Percentiles rank a stretch among this genome's conserved stretches.
Evolutionary conservation across 2,329 filamentous ascomycete species (phyloP).

Genomic region (Chaetothyriales sp.): DNA sequence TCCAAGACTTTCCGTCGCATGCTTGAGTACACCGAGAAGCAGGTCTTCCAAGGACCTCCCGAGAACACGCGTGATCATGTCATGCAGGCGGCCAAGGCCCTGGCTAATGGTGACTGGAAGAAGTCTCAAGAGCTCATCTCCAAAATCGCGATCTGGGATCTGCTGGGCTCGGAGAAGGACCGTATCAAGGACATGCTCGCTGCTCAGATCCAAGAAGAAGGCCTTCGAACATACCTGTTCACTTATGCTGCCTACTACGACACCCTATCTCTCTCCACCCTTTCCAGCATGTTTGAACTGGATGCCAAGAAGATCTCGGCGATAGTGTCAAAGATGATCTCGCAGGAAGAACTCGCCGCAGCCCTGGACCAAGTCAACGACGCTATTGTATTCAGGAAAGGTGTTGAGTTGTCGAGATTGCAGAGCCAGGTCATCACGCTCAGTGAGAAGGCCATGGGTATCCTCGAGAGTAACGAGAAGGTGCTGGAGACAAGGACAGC

Average conservation of each 20-base stretch:
- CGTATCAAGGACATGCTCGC: slow-evolving; percentile 96
- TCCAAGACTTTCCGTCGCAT: slow-evolving; percentile 99
- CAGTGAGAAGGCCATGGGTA: slow-evolving; percentile 85
- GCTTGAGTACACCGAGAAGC: slow-evolving; percentile 97
- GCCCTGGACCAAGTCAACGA: slow-evolving; percentile 95
- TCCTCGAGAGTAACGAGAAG: slow-evolving; percentile 95
- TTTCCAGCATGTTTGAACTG: slow-evolving; percentile 91
- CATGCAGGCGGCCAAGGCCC: slow-evolving; percentile 95
- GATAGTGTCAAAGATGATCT: slow-evolving; percentile 98
- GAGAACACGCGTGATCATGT: slow-evolving; percentile 99
- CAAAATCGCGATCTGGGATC: slow-evolving; percentile 98
- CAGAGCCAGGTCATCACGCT: slow-evolving; percentile 89
- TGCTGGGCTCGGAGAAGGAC: slow-evolving; percentile 70
- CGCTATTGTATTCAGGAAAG: slow-evolving; percentile 98
- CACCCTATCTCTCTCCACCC: slow-evolving; percentile 71
- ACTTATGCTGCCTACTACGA: slow-evolving; percentile 99
- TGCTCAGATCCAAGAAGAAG: slow-evolving; percentile 96
- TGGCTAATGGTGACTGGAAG: slow-evolving; percentile 97
- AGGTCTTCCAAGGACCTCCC: slow-evolving; percentile 95
- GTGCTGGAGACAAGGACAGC: slow-evolving; percentile 94
- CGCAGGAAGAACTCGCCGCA: slow-evolving; percentile 90
- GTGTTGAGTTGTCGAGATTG: slow-evolving; percentile 87
- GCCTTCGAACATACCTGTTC: slow-evolving; percentile 94
- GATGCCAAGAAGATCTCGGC: slow-evolving; percentile 81
- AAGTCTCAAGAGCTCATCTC: slow-evolving; percentile 86